phyloP scores from a whole-genome alignment of 345 rosid genomes.

The Alliaria petiolata region DNA sequence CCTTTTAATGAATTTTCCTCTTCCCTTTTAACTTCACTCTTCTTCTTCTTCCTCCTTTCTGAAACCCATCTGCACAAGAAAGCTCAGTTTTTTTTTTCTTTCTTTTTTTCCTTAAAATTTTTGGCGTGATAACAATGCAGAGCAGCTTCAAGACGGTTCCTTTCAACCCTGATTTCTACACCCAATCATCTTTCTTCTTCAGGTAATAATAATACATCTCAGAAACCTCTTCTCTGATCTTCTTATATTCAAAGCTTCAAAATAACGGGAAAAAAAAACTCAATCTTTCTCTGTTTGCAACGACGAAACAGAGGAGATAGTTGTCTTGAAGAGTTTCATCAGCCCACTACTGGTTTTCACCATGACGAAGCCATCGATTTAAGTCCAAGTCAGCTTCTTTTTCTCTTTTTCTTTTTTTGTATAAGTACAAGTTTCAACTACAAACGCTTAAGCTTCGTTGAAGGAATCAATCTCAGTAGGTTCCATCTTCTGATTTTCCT shows the following conservation, averaged over 20 bases:
- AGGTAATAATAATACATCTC: constrained; percentile 36
- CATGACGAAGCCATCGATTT: constrained; percentile 67
- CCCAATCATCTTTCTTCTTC: constrained; percentile 64
- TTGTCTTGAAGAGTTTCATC: constrained; percentile 76
- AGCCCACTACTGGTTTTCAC: constrained; percentile 51
- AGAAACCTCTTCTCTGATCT: neutral
- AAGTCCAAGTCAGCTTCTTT: constrained; percentile 60
- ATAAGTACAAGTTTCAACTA: neutral
- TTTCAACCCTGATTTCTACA: constrained; percentile 51
- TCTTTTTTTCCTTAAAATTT: neutral
- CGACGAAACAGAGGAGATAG: constrained; percentile 42
- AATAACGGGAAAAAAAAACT: neutral
- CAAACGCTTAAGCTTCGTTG: constrained; percentile 7
- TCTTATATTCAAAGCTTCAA: neutral
- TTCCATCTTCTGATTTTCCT: constrained; percentile 49
- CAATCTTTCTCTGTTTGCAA: neutral
- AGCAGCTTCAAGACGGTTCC: constrained; percentile 68
- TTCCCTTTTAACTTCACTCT: constrained; percentile 13
- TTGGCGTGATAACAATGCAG: constrained; percentile 44
- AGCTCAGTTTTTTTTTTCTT: constrained; percentile 11
- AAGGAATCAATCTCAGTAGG: constrained; percentile 34
- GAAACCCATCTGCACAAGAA: constrained; percentile 32
- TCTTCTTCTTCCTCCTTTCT: constrained; percentile 22
- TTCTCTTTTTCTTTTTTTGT: neutral
- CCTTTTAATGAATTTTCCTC: constrained; percentile 10